Base-by-base conservation (phyloP, 2,329 filamentous ascomycete genomes). In the Drechslera avenae region DNA sequence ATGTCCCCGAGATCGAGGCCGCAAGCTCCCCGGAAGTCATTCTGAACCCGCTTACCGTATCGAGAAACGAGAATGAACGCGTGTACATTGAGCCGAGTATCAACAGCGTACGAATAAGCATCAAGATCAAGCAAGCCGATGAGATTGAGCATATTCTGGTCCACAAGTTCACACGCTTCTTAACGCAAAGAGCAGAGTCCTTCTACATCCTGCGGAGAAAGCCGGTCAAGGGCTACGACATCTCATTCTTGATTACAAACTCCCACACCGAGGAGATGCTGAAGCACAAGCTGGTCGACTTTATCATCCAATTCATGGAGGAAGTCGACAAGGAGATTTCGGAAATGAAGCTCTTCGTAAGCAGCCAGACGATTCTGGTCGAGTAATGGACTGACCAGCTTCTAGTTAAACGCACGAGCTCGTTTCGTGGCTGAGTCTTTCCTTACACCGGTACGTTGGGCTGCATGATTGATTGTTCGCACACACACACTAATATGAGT, bases 251-350 rank as follows among this genome's bases (percentile, higher is more conserved):
- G 70, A 96, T 99, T 71, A 99, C 94, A 39, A 99, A 99, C 78
- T 95, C 94, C 81, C 94, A 99, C 69, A 97, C 94, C 4, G 94
- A 97, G 76, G 90, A 95, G 73, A 96, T 99, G 91, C 76, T 97
- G 73, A 97, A 97, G 81, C 93, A 99, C 75, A 97, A 99, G 81
- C 82, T 99, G 64, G 95, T 99, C 28, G 94, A 99, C 75, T 99
- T 99, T 70, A 96, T 99, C 64, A 97, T 99, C 61, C 88, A 97
- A 71, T 99, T 99, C 71, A 97, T 99, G 93, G 93, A 99, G 76
- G 94, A 99, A 75, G 95, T 99, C 4, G 95, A 99, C 76, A 99
- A 99, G 82, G 94, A 99, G 76, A 99, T 99, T 54, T 97, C 94
- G 3, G 95, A 99, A 79, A 97, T 99, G 94, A 99, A 99, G 83